Conservation (phyloP, 2,329 filamentous ascomycete species). For the Pseudogymnoascus sp. region DNA sequence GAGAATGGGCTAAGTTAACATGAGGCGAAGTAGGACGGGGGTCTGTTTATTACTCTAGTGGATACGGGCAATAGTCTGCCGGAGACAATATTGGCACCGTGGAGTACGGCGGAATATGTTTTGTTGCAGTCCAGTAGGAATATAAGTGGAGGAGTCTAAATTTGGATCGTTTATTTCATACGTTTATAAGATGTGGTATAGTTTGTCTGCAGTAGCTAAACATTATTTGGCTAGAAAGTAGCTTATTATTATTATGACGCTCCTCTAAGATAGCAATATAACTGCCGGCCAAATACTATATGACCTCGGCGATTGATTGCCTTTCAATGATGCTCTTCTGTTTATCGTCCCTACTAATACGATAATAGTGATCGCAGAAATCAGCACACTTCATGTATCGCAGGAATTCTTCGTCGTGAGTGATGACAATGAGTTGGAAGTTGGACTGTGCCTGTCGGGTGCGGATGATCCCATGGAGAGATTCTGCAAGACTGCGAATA, state of each 20-base stretch:
- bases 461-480: slow-evolving; percentile 81
- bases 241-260: background rate
- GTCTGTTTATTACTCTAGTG: background rate
- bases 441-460: slow-evolving; percentile 78
- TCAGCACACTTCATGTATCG: slow-evolving; percentile 89
- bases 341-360: slow-evolving; percentile 72
- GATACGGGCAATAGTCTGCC: background rate
- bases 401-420: slow-evolving; percentile 95
- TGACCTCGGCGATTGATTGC: slow-evolving; percentile 32
- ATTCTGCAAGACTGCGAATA: slow-evolving; percentile 80
- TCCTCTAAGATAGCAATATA: background rate
- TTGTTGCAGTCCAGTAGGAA: background rate
- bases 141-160: background rate
- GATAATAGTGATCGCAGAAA: slow-evolving; percentile 87
- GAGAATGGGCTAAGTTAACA: background rate
- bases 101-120: background rate
- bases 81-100: background rate
- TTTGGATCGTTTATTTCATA: background rate
- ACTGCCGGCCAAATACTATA: background rate
- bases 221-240: background rate
- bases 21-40: background rate
- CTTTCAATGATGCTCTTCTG: slow-evolving; percentile 84
- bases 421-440: slow-evolving; percentile 97
- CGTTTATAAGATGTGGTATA: background rate
- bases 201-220: background rate